Percentiles rank a stretch among this genome's conserved stretches.
These are phyloP conservation scores for Zygoascus flipseniorum DNA, from an alignment of 805 yeast species.

Conservation along the genomic window DNA sequence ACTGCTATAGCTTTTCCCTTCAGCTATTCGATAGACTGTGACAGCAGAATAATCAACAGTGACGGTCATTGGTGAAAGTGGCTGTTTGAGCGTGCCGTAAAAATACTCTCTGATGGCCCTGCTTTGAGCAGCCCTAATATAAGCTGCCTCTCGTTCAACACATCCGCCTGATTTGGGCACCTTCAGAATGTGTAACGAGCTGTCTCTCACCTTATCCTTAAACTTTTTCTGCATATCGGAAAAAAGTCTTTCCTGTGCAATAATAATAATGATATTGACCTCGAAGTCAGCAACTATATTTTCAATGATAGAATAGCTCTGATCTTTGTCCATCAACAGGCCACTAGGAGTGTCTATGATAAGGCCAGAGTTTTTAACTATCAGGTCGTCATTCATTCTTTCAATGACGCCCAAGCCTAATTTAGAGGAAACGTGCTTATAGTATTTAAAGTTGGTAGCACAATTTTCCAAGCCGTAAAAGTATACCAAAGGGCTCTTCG, in stretches of 20 bases:
- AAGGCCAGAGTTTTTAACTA: slow-evolving; percentile 41
- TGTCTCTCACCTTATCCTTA: slow-evolving; percentile 9
- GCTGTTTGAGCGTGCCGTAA: slow-evolving; percentile 59
- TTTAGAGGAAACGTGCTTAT: slow-evolving; percentile 40
- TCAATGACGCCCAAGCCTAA: slow-evolving; percentile 40
- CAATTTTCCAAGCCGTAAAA: slow-evolving; percentile 64
- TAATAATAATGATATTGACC: slow-evolving; percentile 51
- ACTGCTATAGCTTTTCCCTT: slow-evolving; percentile 18
- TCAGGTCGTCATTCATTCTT: slow-evolving; percentile 43
- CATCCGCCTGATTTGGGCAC: slow-evolving; percentile 70
- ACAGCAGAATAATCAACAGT: slow-evolving; percentile 59
- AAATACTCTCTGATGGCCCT: slow-evolving; percentile 77
- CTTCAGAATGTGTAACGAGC: slow-evolving; percentile 41
- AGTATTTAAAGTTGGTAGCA: slow-evolving; percentile 48
- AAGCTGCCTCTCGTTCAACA: slow-evolving; percentile 64
- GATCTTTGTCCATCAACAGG: slow-evolving; percentile 23
- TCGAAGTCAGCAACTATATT: slow-evolving; percentile 52
- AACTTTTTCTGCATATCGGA: slow-evolving; percentile 50
- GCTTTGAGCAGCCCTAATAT: slow-evolving; percentile 63
- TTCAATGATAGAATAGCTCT: slow-evolving; percentile 35
- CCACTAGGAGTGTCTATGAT: slow-evolving; percentile 67
- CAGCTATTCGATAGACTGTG: slow-evolving; percentile 51
- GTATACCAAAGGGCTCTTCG: slow-evolving; percentile 84
- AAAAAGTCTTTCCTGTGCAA: slow-evolving; percentile 67
- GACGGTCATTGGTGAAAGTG: slow-evolving; percentile 78